Evolutionary conservation across 257 asterid genomes (phyloP).

Genomic region (Anisodus tanguticus): DNA sequence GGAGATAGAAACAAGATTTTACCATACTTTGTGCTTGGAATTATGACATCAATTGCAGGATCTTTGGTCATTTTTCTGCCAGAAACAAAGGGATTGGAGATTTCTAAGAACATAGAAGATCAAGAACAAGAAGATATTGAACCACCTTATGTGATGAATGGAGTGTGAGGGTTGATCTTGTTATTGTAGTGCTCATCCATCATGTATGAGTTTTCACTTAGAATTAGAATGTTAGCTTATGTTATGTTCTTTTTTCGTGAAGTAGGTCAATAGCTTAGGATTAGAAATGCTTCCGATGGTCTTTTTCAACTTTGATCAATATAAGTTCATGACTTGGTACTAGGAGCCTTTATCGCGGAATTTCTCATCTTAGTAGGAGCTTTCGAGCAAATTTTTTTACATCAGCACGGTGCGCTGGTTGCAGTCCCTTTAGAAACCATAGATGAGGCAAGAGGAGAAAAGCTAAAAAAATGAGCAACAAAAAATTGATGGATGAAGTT

Average conservation of each 20-base stretch:
- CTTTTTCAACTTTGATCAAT: not conserved
- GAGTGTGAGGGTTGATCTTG: not conserved
- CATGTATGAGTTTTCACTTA: not conserved
- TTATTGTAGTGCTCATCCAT: not conserved
- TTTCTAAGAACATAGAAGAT: not conserved
- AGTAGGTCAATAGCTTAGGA: not conserved
- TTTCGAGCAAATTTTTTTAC: not conserved
- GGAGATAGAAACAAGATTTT: constrained; percentile 31
- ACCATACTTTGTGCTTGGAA: constrained; percentile 40
- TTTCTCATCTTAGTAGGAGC: not conserved
- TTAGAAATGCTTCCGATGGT: not conserved
- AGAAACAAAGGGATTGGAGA: constrained; percentile 32
- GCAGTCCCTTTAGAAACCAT: not conserved
- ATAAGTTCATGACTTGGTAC: too few species aligned
- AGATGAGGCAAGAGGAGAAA: not conserved
- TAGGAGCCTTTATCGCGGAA: not conserved
- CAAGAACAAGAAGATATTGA: not conserved
- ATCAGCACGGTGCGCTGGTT: not conserved
- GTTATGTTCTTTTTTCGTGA: not conserved
- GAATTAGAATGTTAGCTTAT: not conserved
- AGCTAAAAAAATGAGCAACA: not conserved
- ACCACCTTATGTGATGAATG: not conserved
- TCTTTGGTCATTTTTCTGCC: constrained; percentile 36
- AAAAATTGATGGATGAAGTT: not conserved
- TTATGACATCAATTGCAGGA: constrained; percentile 33